Base-by-base conservation (phyloP, 2,329 filamentous ascomycete species). In the Curvularia eragrostidis region DNA sequence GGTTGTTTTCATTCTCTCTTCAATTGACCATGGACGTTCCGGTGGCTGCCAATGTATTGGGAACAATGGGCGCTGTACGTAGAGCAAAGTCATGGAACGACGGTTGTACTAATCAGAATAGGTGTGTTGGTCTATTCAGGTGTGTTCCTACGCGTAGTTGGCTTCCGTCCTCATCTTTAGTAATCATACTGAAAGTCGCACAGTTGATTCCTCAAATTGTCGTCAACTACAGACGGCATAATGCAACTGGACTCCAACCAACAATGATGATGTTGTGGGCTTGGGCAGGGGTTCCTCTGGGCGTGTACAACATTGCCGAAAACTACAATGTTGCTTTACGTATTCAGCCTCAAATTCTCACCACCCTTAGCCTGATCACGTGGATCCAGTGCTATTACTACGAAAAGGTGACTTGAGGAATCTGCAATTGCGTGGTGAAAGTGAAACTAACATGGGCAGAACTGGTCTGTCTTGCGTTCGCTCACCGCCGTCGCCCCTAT, bases 241-340 rank as follows among this genome's bases (percentile, higher is more conserved):
- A 89, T 77, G 87, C 87, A 1, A 83, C 80, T 0, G 88, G 88
- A 0, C 79, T 91, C 0, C 87, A 90, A 48, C 82, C 85, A 0
- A 85, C 85, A 0, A 90, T 91, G 88, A 90, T 91, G 87, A 83
- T 91, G 71, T 80, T 90, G 2, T 91, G 88, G 83, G 86, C 87
- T 0, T 85, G 82, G 77, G 88, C 88, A 1, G 88, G 88, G 0
- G 84, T 90, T 0, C 88, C 88, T 0, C 78, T 91, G 0, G 89
- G 88, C 2, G 83, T 85, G 12, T 86, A 86, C 71, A 85, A 85
- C 62, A 84, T 85, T 34, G 81, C 82, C 0, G 78, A 81, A 51
- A 67, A 80, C 15, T 83, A 84, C 74, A 85, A 84, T 59, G 68
- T 85, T 39, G 83, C 84, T 2, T 68, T 86, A 1, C 75, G 78